A percentile compares a stretch with the other conserved stretches of the same genome.
Evolutionary conservation across 2,329 filamentous ascomycete species (phyloP).

Genomic region (Monilinia aucupariae): DNA sequence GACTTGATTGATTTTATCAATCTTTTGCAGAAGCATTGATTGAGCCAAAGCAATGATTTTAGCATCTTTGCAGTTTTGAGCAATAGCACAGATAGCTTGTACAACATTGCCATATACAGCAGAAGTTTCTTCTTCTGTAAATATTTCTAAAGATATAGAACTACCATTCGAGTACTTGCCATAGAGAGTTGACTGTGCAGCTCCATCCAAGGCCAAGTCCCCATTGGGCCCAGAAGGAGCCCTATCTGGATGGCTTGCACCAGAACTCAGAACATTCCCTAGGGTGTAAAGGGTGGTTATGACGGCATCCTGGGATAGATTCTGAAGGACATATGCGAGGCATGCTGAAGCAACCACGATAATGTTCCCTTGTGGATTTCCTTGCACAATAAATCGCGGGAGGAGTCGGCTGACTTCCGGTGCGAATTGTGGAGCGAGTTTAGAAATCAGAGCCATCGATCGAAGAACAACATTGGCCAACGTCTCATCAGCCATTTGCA

Average conservation of each 20-base stretch:
- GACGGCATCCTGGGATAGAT: conserved; percentile 83
- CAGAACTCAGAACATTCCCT: conserved; percentile 87
- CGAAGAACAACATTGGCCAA: conserved; percentile 75
- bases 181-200: conserved; percentile 45
- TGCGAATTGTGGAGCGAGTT: conserved; percentile 65
- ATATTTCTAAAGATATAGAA: conserved; percentile 70
- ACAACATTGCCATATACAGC: conserved; percentile 81
- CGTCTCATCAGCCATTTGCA: conserved; percentile 74
- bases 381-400: conserved; percentile 83
- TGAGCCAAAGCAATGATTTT: conserved; percentile 92
- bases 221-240: conserved; percentile 40
- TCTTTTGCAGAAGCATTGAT: conserved; percentile 94
- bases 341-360: conserved; percentile 77
- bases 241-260: conserved; percentile 45
- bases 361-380: conserved; percentile 61
- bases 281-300: conserved; percentile 94
- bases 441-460: conserved; percentile 75
- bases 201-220: conserved; percentile 48
- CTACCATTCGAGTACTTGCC: conserved; percentile 62
- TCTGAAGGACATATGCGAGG: conserved; percentile 72
- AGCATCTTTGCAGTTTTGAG: conserved; percentile 71
- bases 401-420: conserved; percentile 72
- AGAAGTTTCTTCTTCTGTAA: conserved; percentile 72
- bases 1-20: conserved; percentile 72
- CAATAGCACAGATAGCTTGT: conserved; percentile 90